phyloP scores from a whole-genome alignment of 768 basidiomycete genomes.

The Leccinum boreale region DNA sequence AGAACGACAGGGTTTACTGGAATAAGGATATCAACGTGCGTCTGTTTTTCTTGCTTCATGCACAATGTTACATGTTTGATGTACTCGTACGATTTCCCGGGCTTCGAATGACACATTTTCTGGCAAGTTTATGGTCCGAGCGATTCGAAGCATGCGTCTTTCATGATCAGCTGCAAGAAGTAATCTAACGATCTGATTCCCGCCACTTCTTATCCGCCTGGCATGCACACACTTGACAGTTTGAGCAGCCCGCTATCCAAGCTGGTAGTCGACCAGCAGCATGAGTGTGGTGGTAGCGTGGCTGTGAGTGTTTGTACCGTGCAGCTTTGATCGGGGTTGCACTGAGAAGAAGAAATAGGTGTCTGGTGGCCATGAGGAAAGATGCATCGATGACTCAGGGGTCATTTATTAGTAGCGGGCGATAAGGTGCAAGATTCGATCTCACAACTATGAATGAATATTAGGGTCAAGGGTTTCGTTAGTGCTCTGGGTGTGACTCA shows the following conservation, averaged over 20 bases:
- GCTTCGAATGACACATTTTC: background rate
- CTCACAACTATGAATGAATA: background rate
- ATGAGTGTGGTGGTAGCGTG: background rate
- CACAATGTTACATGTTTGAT: background rate
- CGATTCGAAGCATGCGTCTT: constrained; percentile 4
- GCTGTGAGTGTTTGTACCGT: background rate
- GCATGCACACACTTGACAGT: background rate
- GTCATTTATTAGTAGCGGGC: background rate
- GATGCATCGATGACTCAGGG: background rate
- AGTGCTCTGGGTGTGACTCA: background rate
- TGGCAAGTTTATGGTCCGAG: background rate
- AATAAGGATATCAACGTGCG: background rate
- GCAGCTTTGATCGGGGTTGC: background rate
- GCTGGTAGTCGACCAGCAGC: background rate
- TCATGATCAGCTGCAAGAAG: constrained; percentile 5
- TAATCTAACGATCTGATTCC: background rate
- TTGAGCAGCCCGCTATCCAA: background rate
- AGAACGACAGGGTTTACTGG: constrained; percentile 15
- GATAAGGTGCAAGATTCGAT: background rate
- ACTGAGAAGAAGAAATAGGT: background rate
- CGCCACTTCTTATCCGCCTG: constrained; percentile 1
- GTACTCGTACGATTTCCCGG: background rate
- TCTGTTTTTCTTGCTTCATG: background rate
- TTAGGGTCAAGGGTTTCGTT: background rate
- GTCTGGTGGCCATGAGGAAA: background rate